Evolutionary conservation across 345 rosid species (phyloP), one percentile per base, ranked within the genome.

Genomic region (Eucalyptus tenuipes): DNA sequence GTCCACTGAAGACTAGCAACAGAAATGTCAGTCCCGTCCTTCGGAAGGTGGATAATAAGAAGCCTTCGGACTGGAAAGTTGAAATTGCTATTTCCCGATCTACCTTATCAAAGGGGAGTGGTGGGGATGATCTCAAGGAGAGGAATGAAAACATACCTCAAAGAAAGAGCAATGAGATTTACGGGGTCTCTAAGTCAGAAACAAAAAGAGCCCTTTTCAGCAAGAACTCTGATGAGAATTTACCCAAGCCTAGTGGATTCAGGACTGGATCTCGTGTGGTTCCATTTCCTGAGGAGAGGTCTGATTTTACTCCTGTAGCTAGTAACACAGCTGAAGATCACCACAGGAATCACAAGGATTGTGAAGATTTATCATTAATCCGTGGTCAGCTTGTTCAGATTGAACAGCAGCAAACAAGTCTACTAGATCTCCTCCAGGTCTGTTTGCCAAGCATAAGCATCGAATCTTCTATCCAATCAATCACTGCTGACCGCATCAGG

Each of bases 351-450:
- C 96, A 94, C 90, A 95, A 95, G 88, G 98, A 95, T 59, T 48
- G 88, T 71, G 98, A 97, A 87, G 98, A 97, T 75, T 93, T 96
- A 45, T 91, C 99, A 86, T 89, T 89, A 88, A 96, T 97, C 88
- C 98, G 98, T 87, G 93, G 85, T 90, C 99, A 97, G 93, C 97
- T 97, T 55, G 93, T 94, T 91, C 98, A 97, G 94, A 96, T 96
- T 86, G 99, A 96, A 93, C 95, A 96, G 92, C 99, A 96, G 91
- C 99, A 97, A 92, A 94, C 99, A 27, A 95, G 93, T 92, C 93
- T 97, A 22, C 91, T 96, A 87, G 98, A 96, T 92, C 96, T 97
- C n/a, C 94, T 97, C 68, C 97, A 96, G 99, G 99, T 95, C 91
- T 91, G 93, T 95, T 90, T 88, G 85, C 86, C 12, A 61, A 87